Conservation (phyloP, 148 eudicot species). For the Limonium bicolor region DNA sequence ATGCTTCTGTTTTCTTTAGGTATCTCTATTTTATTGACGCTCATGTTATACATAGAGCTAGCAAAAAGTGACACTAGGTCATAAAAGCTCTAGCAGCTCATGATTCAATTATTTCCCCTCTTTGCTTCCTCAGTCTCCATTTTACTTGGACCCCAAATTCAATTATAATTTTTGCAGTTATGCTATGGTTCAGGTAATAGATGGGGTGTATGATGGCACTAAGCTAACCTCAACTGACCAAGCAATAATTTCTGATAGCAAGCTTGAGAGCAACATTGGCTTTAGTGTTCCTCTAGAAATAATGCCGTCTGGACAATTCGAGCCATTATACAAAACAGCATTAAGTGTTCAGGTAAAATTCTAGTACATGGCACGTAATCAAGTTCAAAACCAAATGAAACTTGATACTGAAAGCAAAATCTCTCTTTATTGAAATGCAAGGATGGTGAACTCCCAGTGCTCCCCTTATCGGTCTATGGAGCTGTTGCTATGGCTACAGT, state of each 20-base stretch:
- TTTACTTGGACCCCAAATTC: background rate
- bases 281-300: conserved; percentile 73
- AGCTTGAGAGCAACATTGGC: conserved; percentile 35
- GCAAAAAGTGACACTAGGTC: no score
- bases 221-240: conserved; percentile 54
- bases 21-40: no score
- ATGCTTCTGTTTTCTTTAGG: no score
- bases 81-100: no score
- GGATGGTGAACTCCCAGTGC: conserved; percentile 98
- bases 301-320: conserved; percentile 92
- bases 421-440: conserved; percentile 11
- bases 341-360: conserved; percentile 71
- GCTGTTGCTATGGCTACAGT: conserved; percentile 95
- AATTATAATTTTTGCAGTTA: background rate
- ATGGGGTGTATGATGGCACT: conserved; percentile 76
- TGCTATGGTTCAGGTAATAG: conserved; percentile 39
- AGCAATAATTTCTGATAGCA: conserved; percentile 73
- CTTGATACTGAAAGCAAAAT: no score
- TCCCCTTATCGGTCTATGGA: conserved; percentile 93
- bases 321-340: conserved; percentile 77
- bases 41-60: no score
- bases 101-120: no score
- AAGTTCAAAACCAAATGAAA: no score
- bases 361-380: no score
- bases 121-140: no score